These are phyloP conservation scores for Ophiostoma sp. DNA, from an alignment of 2,329 filamentous ascomycete species.

Conservation along the genomic window DNA sequence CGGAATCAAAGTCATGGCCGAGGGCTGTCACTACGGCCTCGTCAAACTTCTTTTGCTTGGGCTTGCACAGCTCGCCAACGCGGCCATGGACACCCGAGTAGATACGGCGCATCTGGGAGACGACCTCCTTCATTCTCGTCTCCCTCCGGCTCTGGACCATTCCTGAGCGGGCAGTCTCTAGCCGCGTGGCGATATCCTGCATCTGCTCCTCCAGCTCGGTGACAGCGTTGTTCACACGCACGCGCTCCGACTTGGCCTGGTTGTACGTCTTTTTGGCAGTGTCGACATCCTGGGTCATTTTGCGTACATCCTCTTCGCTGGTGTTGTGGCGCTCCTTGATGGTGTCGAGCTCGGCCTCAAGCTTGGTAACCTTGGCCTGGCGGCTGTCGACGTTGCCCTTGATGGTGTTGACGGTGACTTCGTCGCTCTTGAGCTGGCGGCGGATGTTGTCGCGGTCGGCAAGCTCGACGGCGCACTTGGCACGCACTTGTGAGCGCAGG, in stretches of 20 bases:
- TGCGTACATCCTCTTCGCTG: conserved; percentile 58
- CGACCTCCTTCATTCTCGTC: conserved; percentile 70
- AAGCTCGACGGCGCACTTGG: conserved; percentile 74
- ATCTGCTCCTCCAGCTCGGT: conserved; percentile 92
- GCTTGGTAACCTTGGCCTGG: conserved; percentile 66
- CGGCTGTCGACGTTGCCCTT: conserved; percentile 80
- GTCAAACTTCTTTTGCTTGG: conserved; percentile 95
- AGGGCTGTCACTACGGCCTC: conserved; percentile 89
- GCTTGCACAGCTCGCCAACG: conserved; percentile 85
- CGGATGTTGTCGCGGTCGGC: conserved; percentile 78
- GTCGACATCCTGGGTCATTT: conserved; percentile 72
- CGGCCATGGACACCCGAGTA: conserved; percentile 89
- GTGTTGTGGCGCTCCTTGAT: conserved; percentile 64
- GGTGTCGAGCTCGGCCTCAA: conserved; percentile 64
- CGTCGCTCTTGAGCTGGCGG: conserved; percentile 84
- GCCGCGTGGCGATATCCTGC: conserved; percentile 69
- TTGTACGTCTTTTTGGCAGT: conserved; percentile 89
- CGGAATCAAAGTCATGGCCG: conserved; percentile 86
- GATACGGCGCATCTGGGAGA: conserved; percentile 80
- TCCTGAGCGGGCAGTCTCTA: conserved; percentile 80
- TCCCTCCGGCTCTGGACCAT: conserved; percentile 82
- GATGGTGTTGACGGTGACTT: conserved; percentile 82
- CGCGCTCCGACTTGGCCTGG: conserved; percentile 73
- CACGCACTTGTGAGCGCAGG: conserved; percentile 77
- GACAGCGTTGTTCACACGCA: conserved; percentile 72